Percentiles rank a stretch among this genome's conserved stretches.
Conservation (phyloP, 225 moss, liverwort and hornwort species). For the Lunularia cruciata region DNA sequence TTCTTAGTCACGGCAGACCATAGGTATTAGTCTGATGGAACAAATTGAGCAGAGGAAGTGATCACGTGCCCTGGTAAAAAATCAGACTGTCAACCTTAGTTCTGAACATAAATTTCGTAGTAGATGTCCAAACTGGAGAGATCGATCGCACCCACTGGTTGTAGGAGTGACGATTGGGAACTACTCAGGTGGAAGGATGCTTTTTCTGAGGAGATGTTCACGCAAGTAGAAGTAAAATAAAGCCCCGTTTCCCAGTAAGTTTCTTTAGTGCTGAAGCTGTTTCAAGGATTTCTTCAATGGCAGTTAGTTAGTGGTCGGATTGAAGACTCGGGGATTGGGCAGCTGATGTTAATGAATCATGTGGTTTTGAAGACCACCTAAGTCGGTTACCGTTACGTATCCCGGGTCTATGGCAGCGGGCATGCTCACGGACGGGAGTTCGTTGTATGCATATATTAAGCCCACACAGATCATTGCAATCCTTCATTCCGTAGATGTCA, state of each 20-base stretch:
- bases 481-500: not conserved
- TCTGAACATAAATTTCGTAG: not conserved
- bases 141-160: not conserved
- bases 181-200: not conserved
- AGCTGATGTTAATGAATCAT: not conserved
- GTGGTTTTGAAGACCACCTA: not conserved
- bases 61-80: too few relatives aligned
- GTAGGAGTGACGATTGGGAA: not conserved
- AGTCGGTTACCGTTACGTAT: slow-evolving; percentile 8
- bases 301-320: not conserved
- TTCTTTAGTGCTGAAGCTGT: too few relatives aligned
- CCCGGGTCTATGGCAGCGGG: slow-evolving; percentile 3
- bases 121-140: not conserved
- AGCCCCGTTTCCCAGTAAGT: too few relatives aligned
- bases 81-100: not conserved
- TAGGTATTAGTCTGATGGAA: too few relatives aligned
- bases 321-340: not conserved
- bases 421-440: not conserved
- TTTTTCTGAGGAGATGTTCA: not conserved
- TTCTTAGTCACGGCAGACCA: too few relatives aligned
- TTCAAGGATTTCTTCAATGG: too few relatives aligned
- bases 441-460: not conserved
- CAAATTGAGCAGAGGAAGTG: too few relatives aligned
- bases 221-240: too few relatives aligned
- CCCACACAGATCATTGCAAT: not conserved